phyloP scores from a whole-genome alignment of 1,284 basidiomycete species.

The Phylloporus gajari region DNA sequence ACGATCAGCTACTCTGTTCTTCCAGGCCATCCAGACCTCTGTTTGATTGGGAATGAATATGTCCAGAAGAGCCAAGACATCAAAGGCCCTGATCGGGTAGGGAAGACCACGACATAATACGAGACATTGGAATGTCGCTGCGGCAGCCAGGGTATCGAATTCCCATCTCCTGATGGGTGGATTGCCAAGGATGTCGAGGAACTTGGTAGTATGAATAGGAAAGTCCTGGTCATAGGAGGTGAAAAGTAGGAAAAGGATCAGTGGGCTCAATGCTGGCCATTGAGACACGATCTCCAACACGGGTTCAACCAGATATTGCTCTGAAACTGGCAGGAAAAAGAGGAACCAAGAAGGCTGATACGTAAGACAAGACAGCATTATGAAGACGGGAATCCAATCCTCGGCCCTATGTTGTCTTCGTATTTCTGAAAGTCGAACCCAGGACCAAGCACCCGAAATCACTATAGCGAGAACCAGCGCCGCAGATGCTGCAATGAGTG shows the following conservation, averaged over 20 bases:
- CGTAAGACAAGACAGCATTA: background rate
- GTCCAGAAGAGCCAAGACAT: too few species aligned
- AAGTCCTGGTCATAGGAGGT: too few species aligned
- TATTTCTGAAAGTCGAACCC: background rate
- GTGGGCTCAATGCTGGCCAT: too few species aligned
- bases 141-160: too few species aligned
- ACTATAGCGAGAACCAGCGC: background rate
- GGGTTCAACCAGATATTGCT: background rate
- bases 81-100: too few species aligned
- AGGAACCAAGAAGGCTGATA: background rate
- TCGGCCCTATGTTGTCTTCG: background rate
- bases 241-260: too few species aligned
- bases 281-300: too few species aligned
- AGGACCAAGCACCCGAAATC: background rate
- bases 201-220: background rate
- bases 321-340: background rate
- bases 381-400: background rate
- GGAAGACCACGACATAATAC: too few species aligned
- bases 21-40: too few species aligned
- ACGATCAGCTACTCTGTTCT: too few species aligned
- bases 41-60: too few species aligned
- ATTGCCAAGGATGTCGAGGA: background rate
- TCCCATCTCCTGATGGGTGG: background rate
- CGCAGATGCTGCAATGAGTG: background rate
- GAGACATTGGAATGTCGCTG: too few species aligned